phyloP scores from a whole-genome alignment of 129 eudicot species.

The Dittrichia graveolens region DNA sequence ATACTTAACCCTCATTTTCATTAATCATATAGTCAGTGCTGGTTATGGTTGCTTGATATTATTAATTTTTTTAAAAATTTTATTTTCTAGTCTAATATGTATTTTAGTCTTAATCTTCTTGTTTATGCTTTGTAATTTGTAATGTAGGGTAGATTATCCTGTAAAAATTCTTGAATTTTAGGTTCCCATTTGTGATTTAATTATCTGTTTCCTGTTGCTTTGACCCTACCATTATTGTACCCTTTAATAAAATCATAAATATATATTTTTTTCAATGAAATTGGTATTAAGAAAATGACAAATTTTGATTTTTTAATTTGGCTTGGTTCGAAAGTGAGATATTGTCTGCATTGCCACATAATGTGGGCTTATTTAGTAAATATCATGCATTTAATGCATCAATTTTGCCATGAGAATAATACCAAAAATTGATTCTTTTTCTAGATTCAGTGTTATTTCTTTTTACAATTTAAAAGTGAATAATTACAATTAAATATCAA shows the following conservation, averaged over 20 bases:
- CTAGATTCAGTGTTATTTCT: neutral
- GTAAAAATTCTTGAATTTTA: too few species aligned
- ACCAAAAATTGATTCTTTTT: slow-evolving; percentile 1
- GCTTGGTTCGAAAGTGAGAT: neutral
- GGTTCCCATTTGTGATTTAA: too few species aligned
- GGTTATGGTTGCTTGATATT: neutral
- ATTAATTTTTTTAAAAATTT: too few species aligned
- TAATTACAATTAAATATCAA: neutral
- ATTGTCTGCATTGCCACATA: neutral
- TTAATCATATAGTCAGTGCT: neutral
- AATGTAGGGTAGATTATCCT: too few species aligned
- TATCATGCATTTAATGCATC: neutral
- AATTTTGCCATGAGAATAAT: neutral
- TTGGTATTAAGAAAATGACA: neutral
- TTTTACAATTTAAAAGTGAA: neutral
- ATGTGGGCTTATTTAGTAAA: neutral
- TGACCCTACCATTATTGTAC: too few species aligned
- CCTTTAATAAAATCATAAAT: too few species aligned
- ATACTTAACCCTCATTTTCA: neutral
- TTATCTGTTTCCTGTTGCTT: too few species aligned
- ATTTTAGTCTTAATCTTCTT: too few species aligned
- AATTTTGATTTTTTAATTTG: neutral
- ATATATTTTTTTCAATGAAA: too few species aligned
- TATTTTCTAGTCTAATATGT: too few species aligned
- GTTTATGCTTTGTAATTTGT: too few species aligned